Percentiles rank a stretch among this genome's conserved stretches.
Evolutionary conservation across 352 stramenopile species (phyloP).

Genomic region (Globisporangium cystogenes): DNA sequence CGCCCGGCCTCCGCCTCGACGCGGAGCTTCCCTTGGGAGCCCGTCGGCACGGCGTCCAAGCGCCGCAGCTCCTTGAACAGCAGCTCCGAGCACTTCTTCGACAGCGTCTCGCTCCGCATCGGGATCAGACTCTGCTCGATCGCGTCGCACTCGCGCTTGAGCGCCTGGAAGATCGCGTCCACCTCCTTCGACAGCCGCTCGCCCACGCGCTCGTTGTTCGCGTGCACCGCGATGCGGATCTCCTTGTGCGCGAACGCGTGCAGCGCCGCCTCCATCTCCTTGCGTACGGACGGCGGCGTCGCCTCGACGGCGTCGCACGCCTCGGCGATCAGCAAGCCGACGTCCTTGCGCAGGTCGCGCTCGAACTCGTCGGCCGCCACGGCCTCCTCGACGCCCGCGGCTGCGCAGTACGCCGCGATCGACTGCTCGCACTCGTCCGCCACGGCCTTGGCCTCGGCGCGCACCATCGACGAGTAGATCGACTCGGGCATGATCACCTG

Average conservation of each 20-base stretch:
- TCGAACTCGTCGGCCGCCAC: constrained; percentile 54
- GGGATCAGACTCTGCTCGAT: constrained; percentile 59
- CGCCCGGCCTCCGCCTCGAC: constrained; percentile 52
- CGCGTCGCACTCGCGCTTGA: constrained; percentile 45
- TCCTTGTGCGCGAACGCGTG: constrained; percentile 53
- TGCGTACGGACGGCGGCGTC: constrained; percentile 40
- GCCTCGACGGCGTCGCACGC: constrained; percentile 44
- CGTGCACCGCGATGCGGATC: constrained; percentile 59
- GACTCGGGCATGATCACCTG: constrained; percentile 87
- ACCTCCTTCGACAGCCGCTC: constrained; percentile 45
- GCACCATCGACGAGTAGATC: constrained; percentile 85
- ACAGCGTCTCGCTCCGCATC: constrained; percentile 47
- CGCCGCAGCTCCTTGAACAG: constrained; percentile 38
- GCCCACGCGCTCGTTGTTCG: constrained; percentile 64
- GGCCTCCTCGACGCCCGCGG: constrained; percentile 51
- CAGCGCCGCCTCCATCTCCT: constrained; percentile 56
- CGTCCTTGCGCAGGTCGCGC: constrained; percentile 41
- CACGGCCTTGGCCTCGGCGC: constrained; percentile 57
- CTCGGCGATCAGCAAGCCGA: constrained; percentile 51
- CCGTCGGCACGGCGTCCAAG: constrained; percentile 42
- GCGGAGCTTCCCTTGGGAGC: constrained; percentile 35
- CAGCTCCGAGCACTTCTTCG: constrained; percentile 42
- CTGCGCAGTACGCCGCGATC: constrained; percentile 66
- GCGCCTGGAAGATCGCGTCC: constrained; percentile 41
- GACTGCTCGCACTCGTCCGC: constrained; percentile 56